Base-by-base conservation (phyloP, 306 rosid genomes). In the Lathyrus sativus region DNA sequence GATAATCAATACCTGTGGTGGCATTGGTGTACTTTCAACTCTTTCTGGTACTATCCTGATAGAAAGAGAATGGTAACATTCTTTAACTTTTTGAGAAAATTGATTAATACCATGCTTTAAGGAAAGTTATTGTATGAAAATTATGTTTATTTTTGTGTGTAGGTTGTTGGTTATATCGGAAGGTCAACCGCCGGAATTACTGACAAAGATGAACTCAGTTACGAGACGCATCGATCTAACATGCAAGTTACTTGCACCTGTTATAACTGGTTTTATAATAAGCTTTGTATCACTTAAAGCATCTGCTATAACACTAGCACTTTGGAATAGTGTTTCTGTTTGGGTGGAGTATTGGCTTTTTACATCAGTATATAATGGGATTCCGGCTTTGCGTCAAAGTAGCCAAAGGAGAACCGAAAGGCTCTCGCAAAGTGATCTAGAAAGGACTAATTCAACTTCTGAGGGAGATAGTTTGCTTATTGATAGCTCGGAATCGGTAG, bases 111-210 rank as follows among this genome's bases (percentile, higher is more conserved):
- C 31, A 51, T 6, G 1, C 8, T 33, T 33, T 1, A 33, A 18
- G 39, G n/a, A 57, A 33, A 42, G 48, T 48, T 4, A 24, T 8
- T 41, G 37, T 59, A 8, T 51, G 38, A 17, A 50, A 50, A 29
- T 4, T 11, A 31, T 56, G 65, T 22, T 65, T 24, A 24, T 24
- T 11, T 60, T 11, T 38, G 13, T 42, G 15, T 76, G 10, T 82
- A 93, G 98, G 98, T 79, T 90, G 74, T 88, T 93, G 41, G 97
- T 93, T 71, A 83, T 93, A 76, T 85, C 98, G 11, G 87, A 90
- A 82, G 83, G 85, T 7, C 85, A 77, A 55, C 80, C 90, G 19
- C 87, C 91, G 1, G 84, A 90, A 51, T 62, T 72, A 31, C 83
- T 93, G 60, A 86, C 96, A 43, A 58, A 84, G 71, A 84, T 86